A percentile compares a stretch with the other conserved stretches of the same genome.
Evolutionary conservation across 768 basidiomycete species (phyloP).

Genomic region (Hygrophoropsis aurantiaca): DNA sequence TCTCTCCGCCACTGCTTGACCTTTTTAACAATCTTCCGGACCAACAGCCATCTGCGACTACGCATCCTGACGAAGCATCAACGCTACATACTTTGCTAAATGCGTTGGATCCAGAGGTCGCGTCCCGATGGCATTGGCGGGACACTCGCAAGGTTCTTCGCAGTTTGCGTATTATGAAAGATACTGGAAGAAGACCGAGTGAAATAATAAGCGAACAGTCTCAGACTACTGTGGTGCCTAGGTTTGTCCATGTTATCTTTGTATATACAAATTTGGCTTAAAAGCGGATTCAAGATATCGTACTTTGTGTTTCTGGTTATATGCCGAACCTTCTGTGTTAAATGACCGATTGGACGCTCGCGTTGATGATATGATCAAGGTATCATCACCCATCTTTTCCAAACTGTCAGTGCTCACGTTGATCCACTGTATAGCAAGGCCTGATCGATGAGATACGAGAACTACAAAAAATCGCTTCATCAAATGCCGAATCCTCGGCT

Average conservation of each 20-base stretch:
- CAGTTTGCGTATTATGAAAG: constrained; percentile 74
- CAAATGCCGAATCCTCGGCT: constrained; percentile 16
- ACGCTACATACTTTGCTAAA: constrained; percentile 66
- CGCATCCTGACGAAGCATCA: constrained; percentile 56
- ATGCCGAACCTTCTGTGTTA: constrained; percentile 64
- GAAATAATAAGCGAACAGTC: constrained; percentile 70
- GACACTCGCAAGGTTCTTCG: constrained; percentile 90
- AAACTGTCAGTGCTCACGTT: neutral
- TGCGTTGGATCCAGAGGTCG: constrained; percentile 69
- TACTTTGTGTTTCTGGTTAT: constrained; percentile 90
- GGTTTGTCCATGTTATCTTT: constrained; percentile 36
- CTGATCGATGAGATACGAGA: constrained; percentile 75
- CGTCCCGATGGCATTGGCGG: constrained; percentile 92
- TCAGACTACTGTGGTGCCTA: constrained; percentile 41
- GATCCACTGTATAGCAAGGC: constrained; percentile 52
- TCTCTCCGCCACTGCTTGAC: constrained; percentile 46
- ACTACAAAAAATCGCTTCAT: constrained; percentile 36
- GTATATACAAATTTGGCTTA: too few relatives aligned
- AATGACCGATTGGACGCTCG: constrained; percentile 71
- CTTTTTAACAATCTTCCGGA: constrained; percentile 62
- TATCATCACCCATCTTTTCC: constrained; percentile 29
- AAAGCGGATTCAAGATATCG: too few relatives aligned
- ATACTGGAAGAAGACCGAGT: constrained; percentile 62
- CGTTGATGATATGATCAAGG: constrained; percentile 89
- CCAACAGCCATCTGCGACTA: constrained; percentile 54